These are phyloP conservation scores for Coemansia sp. DNA, from an alignment of 192 early-diverging fungal genomes.

Conservation along the genomic window DNA sequence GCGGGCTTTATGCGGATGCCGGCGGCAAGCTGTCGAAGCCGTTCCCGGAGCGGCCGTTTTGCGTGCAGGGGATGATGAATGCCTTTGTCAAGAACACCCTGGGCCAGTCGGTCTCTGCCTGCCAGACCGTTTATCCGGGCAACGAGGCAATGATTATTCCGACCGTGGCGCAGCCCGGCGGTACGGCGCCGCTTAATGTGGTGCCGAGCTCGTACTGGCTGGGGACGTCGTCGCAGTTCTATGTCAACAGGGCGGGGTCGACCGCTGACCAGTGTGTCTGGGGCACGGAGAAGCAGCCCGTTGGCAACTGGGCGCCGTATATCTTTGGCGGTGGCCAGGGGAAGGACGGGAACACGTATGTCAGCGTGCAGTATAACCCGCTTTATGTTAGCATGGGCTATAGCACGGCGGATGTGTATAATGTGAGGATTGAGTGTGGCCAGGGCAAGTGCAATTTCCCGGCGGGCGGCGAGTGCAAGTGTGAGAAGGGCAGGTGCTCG, in stretches of 20 bases:
- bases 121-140: slow-evolving; percentile 51
- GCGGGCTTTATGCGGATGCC: slow-evolving; percentile 33
- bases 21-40: slow-evolving; percentile 37
- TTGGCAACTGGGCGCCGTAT: slow-evolving; percentile 49
- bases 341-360: slow-evolving; percentile 47
- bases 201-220: slow-evolving; percentile 50
- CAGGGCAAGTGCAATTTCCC: slow-evolving; percentile 47
- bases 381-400: slow-evolving; percentile 36
- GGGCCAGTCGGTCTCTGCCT: slow-evolving; percentile 40
- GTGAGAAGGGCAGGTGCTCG: slow-evolving; percentile 42
- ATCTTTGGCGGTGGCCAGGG: slow-evolving; percentile 51
- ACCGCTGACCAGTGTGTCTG: slow-evolving; percentile 39
- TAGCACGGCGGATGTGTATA: slow-evolving; percentile 24
- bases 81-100: slow-evolving; percentile 36
- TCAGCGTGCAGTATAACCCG: slow-evolving; percentile 51
- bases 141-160: slow-evolving; percentile 56
- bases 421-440: slow-evolving; percentile 33
- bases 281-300: slow-evolving; percentile 27
- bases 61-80: slow-evolving; percentile 34
- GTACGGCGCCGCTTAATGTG: slow-evolving; percentile 24
- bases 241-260: slow-evolving; percentile 47
- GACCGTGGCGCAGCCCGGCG: slow-evolving; percentile 30
- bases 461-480: slow-evolving; percentile 43
- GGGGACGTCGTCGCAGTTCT: slow-evolving; percentile 50
- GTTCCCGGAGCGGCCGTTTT: slow-evolving; percentile 33